Base-by-base conservation (phyloP, 169 alveolate species). In the Eimeria sp. region DNA sequence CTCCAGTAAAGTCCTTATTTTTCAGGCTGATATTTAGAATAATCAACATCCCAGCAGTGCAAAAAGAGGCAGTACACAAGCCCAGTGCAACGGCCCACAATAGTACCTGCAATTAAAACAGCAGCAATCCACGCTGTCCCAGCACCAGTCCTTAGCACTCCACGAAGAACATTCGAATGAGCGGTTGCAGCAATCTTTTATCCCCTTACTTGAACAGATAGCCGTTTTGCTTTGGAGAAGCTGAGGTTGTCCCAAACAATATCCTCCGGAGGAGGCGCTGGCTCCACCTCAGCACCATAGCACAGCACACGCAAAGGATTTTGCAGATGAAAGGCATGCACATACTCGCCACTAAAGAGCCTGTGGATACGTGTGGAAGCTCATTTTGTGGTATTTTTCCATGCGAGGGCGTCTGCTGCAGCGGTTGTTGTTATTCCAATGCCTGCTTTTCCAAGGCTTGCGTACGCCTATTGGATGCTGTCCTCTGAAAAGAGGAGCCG, bases 11-110 rank as follows among this genome's bases (percentile, higher is more conserved):
- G 43, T 61, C 94, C 72, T 87, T 87, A 47, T 87, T 87, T n/a
- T 87, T 87, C 47, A 87, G 82, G 94, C 83, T 87, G 83, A 87
- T 87, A 57, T 87, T 87, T 20, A 87, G 22, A 63, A 87, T 87
- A 75, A 87, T 87, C 25, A 87, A 83, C 83, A 87, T 87, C 43
- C 70, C 82, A 14, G 94, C 94, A 65, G 47, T 87, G 34, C 94
- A 87, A 43, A 87, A 87, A 34, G 94, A 87, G 34, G 83, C 94
- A 18, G 22, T 61, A 70, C 94, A 87, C 78, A 87, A 54, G 61
- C 83, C 94, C 94, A 87, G 94, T 11, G 94, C 94, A 65, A 45
- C 83, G 45, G 47, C 94, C 94, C 94, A 87, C 70, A 87, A 45
- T 67, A 65, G 80, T 63, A 34, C 65, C 94, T 87, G 94, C 80